phyloP scores from a whole-genome alignment of 768 basidiomycete species.

The Clavaria fumosa region DNA sequence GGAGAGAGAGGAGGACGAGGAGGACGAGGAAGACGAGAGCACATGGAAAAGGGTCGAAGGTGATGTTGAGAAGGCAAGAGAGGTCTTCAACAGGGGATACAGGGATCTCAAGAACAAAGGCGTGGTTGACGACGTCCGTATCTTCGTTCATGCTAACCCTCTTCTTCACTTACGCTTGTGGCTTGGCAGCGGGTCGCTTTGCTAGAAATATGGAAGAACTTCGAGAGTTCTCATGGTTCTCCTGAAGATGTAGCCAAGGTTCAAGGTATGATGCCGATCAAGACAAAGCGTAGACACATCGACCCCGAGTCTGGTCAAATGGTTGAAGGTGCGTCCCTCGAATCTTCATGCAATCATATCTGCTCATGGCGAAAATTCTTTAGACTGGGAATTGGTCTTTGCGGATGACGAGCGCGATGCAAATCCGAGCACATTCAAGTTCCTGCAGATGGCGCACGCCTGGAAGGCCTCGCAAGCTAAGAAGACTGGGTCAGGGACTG shows the following conservation, averaged over 20 bases:
- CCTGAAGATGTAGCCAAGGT: conserved; percentile 66
- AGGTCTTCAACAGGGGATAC: conserved; percentile 78
- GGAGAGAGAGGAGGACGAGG: conserved; percentile 62
- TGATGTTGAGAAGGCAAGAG: conserved; percentile 50
- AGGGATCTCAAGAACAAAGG: conserved; percentile 68
- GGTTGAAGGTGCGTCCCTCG: conserved; percentile 51
- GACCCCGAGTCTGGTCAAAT: conserved; percentile 75
- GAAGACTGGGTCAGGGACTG: conserved; percentile 22
- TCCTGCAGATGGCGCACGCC: conserved; percentile 87
- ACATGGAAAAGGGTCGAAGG: conserved; percentile 59
- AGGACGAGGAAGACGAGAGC: conserved; percentile 36
- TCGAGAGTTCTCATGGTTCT: conserved; percentile 71
- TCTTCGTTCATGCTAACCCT: not conserved
- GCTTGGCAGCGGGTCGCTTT: conserved; percentile 66
- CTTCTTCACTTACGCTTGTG: conserved; percentile 3
- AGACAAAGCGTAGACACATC: conserved; percentile 69
- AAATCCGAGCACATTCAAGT: conserved; percentile 89
- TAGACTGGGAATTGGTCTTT: conserved; percentile 92
- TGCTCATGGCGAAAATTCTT: conserved; percentile 3
- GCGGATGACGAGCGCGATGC: conserved; percentile 91
- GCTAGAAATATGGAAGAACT: conserved; percentile 89
- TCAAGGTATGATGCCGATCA: conserved; percentile 84
- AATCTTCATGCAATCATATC: not conserved
- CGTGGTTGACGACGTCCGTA: conserved; percentile 75
- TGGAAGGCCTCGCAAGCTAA: conserved; percentile 54